A percentile compares a stretch with the other conserved stretches of the same genome.
Evolutionary conservation across 1,284 basidiomycete genomes (phyloP).

Genomic region (Cutaneotrichosporon mucoides): DNA sequence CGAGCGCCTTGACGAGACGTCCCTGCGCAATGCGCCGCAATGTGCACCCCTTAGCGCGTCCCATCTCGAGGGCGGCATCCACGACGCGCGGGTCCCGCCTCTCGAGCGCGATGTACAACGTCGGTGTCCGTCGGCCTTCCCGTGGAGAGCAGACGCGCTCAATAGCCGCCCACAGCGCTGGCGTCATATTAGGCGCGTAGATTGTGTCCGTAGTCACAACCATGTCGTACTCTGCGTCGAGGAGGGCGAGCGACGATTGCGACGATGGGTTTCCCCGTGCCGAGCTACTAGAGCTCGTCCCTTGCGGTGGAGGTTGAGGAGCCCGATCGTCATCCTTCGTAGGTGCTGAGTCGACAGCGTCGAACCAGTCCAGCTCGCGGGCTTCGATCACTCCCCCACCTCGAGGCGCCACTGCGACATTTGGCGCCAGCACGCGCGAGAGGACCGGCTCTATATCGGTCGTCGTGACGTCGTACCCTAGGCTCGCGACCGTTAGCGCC

Average conservation of each 20-base stretch:
- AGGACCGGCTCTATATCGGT: constrained; percentile 74
- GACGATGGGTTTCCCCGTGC: too few relatives aligned
- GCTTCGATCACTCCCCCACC: constrained; percentile 53
- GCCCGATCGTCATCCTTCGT: too few relatives aligned
- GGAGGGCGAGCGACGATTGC: not conserved
- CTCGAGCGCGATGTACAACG: constrained; percentile 69
- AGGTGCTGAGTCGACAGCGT: not conserved
- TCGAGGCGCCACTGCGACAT: constrained; percentile 52
- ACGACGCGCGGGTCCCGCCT: constrained; percentile 67
- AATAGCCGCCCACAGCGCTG: constrained; percentile 62
- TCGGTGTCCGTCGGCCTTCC: constrained; percentile 31
- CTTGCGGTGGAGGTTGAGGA: too few relatives aligned
- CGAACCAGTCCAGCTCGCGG: constrained; percentile 59
- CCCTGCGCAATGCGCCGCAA: constrained; percentile 59
- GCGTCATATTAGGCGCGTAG: constrained; percentile 62
- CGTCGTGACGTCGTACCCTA: constrained; percentile 71
- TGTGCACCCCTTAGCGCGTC: constrained; percentile 54
- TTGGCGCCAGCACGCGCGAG: constrained; percentile 60
- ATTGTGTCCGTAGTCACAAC: constrained; percentile 82
- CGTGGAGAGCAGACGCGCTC: constrained; percentile 42
- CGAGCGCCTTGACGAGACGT: constrained; percentile 62
- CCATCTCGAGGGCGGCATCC: constrained; percentile 58
- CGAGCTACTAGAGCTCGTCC: too few relatives aligned
- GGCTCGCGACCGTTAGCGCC: constrained; percentile 63
- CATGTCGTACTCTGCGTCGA: constrained; percentile 57